Conservation (phyloP, 768 basidiomycete species). For the Chalciporus pseudorubinellus region DNA sequence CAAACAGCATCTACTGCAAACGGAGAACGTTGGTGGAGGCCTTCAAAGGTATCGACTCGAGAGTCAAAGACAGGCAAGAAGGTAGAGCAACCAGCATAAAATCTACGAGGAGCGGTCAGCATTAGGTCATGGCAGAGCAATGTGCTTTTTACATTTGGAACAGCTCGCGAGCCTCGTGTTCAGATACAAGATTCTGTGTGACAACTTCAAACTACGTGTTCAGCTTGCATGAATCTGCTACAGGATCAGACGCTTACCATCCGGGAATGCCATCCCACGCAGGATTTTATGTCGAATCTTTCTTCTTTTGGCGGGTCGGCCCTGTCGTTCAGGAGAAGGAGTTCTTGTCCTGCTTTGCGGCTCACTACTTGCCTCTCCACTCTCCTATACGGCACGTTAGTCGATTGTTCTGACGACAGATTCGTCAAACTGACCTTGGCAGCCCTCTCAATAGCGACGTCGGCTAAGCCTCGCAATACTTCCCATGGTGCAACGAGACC, state of each 20-base stretch:
- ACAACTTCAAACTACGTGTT: constrained; percentile 52
- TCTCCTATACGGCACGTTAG: constrained; percentile 50
- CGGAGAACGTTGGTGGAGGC: constrained; percentile 83
- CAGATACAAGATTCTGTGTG: constrained; percentile 76
- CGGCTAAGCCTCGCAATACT: constrained; percentile 75
- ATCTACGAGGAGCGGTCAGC: constrained; percentile 45
- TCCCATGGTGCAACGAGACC: constrained; percentile 88
- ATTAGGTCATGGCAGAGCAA: constrained; percentile 6
- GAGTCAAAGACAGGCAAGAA: constrained; percentile 88
- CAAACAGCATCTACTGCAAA: constrained; percentile 93
- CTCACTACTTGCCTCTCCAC: constrained; percentile 67
- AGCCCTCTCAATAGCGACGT: constrained; percentile 77
- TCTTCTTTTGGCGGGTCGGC: constrained; percentile 66
- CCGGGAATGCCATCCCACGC: constrained; percentile 66
- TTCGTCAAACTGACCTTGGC: constrained; percentile 53
- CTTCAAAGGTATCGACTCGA: constrained; percentile 79
- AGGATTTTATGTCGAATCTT: constrained; percentile 64
- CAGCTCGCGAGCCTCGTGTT: constrained; percentile 80
- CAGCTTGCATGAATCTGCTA: neutral
- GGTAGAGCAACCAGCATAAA: constrained; percentile 89
- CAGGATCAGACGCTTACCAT: constrained; percentile 48
- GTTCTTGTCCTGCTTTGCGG: constrained; percentile 74
- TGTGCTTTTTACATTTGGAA: constrained; percentile 66
- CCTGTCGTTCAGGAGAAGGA: constrained; percentile 67
- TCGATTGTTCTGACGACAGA: constrained; percentile 2